Evolutionary conservation across 2,329 filamentous ascomycete genomes (phyloP), one percentile per base, ranked within the genome.

Genomic region (Diaporthe sp.): DNA sequence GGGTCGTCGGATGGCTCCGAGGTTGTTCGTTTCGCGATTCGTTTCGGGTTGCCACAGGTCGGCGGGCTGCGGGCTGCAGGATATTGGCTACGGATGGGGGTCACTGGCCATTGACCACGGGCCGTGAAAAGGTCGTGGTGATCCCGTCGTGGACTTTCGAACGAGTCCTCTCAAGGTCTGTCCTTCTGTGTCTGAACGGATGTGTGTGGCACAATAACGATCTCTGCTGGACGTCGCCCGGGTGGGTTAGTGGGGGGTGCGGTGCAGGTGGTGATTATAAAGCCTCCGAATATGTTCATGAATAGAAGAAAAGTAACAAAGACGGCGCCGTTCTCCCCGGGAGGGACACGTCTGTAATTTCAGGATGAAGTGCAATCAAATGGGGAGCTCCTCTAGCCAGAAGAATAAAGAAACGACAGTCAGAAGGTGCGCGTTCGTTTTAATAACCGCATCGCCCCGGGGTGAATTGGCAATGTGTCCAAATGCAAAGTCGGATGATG

Each of bases 401-500:
- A 51, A 32, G 55, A 70, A 50, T n/a, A 58, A 44, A 42, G 35
- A 51, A 25, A 51, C 10, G 9, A 32, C 63, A 25, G 30, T 32
- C 9, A 37, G 19, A 5, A 32, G 63, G 63, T 35, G 32, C 19
- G 30, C 32, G 63, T 27, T 37, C 17, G 44, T 51, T 25, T 39
- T 66, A 51, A 66, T 51, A 53, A 66, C 32, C 44, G 32, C 44
- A 37, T 39, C 63, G 35, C 37, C 63, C 47, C 63, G 63, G 63
- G 63, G 22, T 68, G 63, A 68, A 68, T 39, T 68, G 50, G 68
- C 56, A 73, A 73, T 35, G 66, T 73, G 72, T 73, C 66, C 65
- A 71, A 58, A 56, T 73, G 55, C 55, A 47, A 65, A 71, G 72
- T 73, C 56, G 56, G 56, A 71, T 69, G 72, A 73, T 73, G 66